phyloP scores from a whole-genome alignment of 164 flowering plant species.

The Sedum album region DNA sequence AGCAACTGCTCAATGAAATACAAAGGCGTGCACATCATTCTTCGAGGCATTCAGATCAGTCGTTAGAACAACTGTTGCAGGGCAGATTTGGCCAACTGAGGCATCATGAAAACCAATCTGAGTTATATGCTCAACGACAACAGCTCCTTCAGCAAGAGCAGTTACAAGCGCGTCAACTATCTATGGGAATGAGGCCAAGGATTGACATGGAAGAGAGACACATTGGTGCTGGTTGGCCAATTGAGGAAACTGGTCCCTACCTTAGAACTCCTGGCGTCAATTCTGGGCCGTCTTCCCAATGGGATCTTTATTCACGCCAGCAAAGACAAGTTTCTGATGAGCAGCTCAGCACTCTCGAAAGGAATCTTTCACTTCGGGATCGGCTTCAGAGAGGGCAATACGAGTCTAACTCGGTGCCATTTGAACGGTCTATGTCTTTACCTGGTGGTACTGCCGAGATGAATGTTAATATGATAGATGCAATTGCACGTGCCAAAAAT shows the following conservation, averaged over 20 bases:
- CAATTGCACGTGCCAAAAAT: conserved; percentile 39
- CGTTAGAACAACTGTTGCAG: conserved; percentile 54
- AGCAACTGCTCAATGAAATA: conserved; percentile 42
- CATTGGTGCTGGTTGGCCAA: conserved; percentile 44
- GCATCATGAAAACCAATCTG: conserved; percentile 47
- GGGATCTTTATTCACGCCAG: conserved; percentile 46
- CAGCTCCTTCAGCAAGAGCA: conserved; percentile 61
- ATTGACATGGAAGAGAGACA: conserved; percentile 44
- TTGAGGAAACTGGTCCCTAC: conserved; percentile 45
- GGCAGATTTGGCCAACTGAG: conserved; percentile 46
- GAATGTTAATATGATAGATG: conserved; percentile 40
- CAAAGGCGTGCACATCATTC: conserved; percentile 47
- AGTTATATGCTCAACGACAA: conserved; percentile 43
- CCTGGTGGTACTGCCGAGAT: conserved; percentile 41
- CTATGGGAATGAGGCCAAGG: conserved; percentile 51
- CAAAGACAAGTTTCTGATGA: conserved; percentile 44
- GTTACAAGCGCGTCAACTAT: conserved; percentile 48
- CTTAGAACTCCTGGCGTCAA: conserved; percentile 26
- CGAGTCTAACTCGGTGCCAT: conserved; percentile 39
- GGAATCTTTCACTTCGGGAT: conserved; percentile 23
- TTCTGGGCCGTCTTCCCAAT: conserved; percentile 34
- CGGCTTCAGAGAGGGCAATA: conserved; percentile 32
- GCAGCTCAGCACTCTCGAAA: conserved; percentile 38
- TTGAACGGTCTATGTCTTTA: conserved; percentile 48
- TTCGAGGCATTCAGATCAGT: conserved; percentile 37